Percentiles rank a stretch among this genome's conserved stretches.
These are phyloP conservation scores for Anthoceros angustus DNA, from an alignment of 225 moss, liverwort and hornwort species.

Conservation along the genomic window DNA sequence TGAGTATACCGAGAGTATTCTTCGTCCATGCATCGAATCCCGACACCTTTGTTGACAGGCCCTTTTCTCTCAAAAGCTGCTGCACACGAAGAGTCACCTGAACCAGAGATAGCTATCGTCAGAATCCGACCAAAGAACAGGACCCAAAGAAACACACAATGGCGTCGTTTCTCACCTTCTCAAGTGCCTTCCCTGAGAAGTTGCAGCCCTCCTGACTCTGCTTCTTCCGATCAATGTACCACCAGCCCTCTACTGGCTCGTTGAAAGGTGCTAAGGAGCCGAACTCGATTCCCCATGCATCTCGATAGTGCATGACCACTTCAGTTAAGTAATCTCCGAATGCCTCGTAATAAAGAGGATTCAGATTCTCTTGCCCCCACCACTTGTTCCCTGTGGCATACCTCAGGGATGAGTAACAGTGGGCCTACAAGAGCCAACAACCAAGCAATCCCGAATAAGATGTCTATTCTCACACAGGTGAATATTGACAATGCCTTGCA, in stretches of 20 bases:
- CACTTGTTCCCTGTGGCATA: constrained; percentile 44
- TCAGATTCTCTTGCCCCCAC: constrained; percentile 59
- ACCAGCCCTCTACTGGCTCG: constrained; percentile 93
- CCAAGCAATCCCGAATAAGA: background rate
- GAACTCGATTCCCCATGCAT: constrained; percentile 53
- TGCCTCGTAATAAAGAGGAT: constrained; percentile 33
- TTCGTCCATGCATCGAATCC: constrained; percentile 85
- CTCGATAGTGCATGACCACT: constrained; percentile 59
- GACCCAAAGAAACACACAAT: background rate
- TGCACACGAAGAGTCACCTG: constrained; percentile 61
- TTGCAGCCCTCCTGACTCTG: constrained; percentile 95
- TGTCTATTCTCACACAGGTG: background rate
- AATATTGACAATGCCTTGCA: background rate
- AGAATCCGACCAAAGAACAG: background rate
- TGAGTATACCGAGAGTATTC: constrained; percentile 54
- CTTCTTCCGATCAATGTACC: constrained; percentile 78
- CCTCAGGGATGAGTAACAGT: background rate
- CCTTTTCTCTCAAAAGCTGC: constrained; percentile 35
- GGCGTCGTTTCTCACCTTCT: constrained; percentile 30
- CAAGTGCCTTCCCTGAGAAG: constrained; percentile 53
- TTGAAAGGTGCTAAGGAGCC: constrained; percentile 73
- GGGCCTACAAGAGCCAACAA: background rate
- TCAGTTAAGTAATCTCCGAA: constrained; percentile 90
- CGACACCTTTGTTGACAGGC: constrained; percentile 39
- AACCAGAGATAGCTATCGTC: constrained; percentile 3